Conservation (phyloP, 371 early-diverging fungal species). For the Batrachochytrium dendrobatidis region DNA sequence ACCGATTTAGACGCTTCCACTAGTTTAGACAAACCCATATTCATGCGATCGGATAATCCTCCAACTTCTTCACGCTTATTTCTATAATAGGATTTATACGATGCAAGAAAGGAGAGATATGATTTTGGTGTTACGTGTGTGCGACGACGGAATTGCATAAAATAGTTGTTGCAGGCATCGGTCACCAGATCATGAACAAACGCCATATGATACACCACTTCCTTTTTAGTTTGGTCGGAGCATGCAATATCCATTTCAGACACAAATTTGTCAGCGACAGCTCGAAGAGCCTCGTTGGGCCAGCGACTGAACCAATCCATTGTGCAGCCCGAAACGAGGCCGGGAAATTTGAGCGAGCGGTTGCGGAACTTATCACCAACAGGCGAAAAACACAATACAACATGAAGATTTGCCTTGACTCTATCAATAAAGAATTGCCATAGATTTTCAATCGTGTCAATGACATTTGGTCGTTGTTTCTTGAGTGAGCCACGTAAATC, state of each 20-base stretch:
- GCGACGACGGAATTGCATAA: constrained; percentile 49
- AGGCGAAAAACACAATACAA: constrained; percentile 57
- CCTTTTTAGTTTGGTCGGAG: constrained; percentile 42
- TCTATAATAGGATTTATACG: constrained; percentile 43
- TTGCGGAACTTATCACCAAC: constrained; percentile 57
- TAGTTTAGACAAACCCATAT: constrained; percentile 52
- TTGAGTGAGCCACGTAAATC: constrained; percentile 47
- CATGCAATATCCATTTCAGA: constrained; percentile 47
- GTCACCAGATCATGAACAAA: constrained; percentile 54
- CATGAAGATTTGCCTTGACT: constrained; percentile 53
- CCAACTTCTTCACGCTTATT: constrained; percentile 48
- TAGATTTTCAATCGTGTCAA: constrained; percentile 51
- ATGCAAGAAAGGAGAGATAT: constrained; percentile 50
- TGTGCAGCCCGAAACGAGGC: constrained; percentile 51
- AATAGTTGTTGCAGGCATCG: constrained; percentile 49
- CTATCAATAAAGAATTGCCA: constrained; percentile 59
- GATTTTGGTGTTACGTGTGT: constrained; percentile 58
- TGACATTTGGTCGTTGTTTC: constrained; percentile 40
- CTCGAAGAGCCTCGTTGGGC: constrained; percentile 51
- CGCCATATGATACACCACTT: constrained; percentile 50
- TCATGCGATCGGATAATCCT: constrained; percentile 48
- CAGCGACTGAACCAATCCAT: constrained; percentile 59
- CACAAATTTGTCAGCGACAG: constrained; percentile 52
- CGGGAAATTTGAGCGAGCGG: constrained; percentile 55
- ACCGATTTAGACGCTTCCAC: constrained; percentile 52